Evolutionary conservation across 352 stramenopile species (phyloP).

Genomic region (Globisporangium cylindrosporum): DNA sequence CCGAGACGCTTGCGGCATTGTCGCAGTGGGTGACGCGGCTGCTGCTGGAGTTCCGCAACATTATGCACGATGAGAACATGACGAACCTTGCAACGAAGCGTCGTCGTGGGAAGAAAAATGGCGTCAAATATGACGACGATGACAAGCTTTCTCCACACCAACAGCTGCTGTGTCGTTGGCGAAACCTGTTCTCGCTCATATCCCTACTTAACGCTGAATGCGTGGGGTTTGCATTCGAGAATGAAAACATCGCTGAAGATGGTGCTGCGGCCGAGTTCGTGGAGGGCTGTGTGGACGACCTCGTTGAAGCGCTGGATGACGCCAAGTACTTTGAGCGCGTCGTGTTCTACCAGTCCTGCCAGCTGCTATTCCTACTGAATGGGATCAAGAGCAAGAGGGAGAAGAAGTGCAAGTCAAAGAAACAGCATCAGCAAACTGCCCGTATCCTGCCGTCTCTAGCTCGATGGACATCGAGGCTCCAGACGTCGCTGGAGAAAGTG

Average conservation of each 20-base stretch:
- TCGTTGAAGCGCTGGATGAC: slow-evolving; percentile 41
- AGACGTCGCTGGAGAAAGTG: slow-evolving; percentile 31
- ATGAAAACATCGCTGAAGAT: slow-evolving; percentile 36
- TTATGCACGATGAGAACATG: slow-evolving; percentile 30
- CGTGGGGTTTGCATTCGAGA: slow-evolving; percentile 59
- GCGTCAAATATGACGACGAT: slow-evolving; percentile 7
- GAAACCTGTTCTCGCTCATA: slow-evolving; percentile 70
- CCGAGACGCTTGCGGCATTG: slow-evolving; percentile 36
- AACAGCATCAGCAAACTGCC: slow-evolving; percentile 18
- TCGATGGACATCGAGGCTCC: slow-evolving; percentile 40
- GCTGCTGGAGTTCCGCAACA: slow-evolving; percentile 47
- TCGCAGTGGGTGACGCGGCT: slow-evolving; percentile 53
- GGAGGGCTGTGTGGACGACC: slow-evolving; percentile 37
- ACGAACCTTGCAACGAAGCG: slow-evolving; percentile 47
- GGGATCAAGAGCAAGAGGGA: slow-evolving; percentile 30
- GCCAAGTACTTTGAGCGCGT: slow-evolving; percentile 61
- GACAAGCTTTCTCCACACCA: slow-evolving; percentile 32
- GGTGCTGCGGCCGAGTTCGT: slow-evolving; percentile 43
- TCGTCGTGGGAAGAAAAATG: slow-evolving; percentile 34
- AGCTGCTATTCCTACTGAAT: slow-evolving; percentile 52
- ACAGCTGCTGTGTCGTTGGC: slow-evolving; percentile 55
- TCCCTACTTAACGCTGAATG: slow-evolving; percentile 58
- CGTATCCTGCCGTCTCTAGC: slow-evolving; percentile 26
- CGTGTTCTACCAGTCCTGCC: slow-evolving; percentile 60
- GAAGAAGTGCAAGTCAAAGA: slow-evolving; percentile 35